Evolutionary conservation across 1,139 yeast genomes (phyloP).

Genomic region (Candida frijolesensis): DNA sequence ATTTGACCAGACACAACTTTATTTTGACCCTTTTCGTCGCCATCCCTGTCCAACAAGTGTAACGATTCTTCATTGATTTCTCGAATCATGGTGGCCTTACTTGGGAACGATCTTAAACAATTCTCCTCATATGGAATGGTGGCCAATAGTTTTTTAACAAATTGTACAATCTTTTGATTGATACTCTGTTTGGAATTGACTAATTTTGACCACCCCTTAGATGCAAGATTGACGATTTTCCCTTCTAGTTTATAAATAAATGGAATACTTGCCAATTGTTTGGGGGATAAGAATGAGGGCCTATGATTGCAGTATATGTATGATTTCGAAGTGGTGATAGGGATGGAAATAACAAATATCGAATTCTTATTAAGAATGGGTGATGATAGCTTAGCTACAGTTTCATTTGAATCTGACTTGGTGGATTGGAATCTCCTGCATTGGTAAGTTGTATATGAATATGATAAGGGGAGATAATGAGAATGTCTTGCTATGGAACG

Average conservation of each 20-base stretch:
- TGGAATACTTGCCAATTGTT: slow-evolving; percentile 34
- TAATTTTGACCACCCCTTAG: slow-evolving; percentile 50
- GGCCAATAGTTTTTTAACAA: slow-evolving; percentile 38
- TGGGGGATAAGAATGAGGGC: slow-evolving; percentile 29
- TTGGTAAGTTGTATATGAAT: background rate
- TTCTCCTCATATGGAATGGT: slow-evolving; percentile 56
- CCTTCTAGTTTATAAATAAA: slow-evolving; percentile 39
- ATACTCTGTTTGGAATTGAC: slow-evolving; percentile 36
- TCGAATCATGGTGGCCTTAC: slow-evolving; percentile 49
- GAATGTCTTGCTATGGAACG: no score
- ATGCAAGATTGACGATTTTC: slow-evolving; percentile 39
- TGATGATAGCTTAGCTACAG: background rate
- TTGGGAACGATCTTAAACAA: slow-evolving; percentile 54
- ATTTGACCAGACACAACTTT: slow-evolving; percentile 35
- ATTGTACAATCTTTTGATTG: slow-evolving; percentile 41
- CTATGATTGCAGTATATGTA: slow-evolving; percentile 64
- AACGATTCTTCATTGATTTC: slow-evolving; percentile 36
- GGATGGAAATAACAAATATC: slow-evolving; percentile 58
- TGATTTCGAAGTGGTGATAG: slow-evolving; percentile 57
- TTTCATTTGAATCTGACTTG: background rate
- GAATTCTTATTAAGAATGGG: slow-evolving; percentile 20
- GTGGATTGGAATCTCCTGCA: slow-evolving; percentile 6
- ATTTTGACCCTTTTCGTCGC: background rate
- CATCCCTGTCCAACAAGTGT: background rate
- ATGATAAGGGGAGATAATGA: background rate